Conservation (phyloP, 371 early-diverging fungal genomes). For the Apophysomyces variabilis region DNA sequence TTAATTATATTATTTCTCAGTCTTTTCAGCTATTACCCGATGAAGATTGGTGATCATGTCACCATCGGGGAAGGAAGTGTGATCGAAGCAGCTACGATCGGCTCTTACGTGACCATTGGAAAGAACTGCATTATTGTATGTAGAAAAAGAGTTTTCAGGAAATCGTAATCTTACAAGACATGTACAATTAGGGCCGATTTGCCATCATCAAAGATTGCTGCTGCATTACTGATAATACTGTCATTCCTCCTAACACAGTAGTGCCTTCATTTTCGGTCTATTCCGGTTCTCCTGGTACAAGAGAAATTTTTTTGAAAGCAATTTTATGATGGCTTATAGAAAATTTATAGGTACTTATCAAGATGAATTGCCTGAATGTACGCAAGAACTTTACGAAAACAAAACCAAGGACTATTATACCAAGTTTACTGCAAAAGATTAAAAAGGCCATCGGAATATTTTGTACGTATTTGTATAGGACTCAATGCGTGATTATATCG, state of each 20-base stretch:
- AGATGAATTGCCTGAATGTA: constrained; percentile 85
- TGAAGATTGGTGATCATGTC: constrained; percentile 95
- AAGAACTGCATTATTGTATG: constrained; percentile 93
- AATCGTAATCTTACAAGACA: neutral
- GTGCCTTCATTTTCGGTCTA: constrained; percentile 90
- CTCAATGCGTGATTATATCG: neutral
- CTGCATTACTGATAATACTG: constrained; percentile 87
- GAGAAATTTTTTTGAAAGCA: neutral
- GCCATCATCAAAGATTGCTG: constrained; percentile 94
- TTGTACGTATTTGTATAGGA: neutral
- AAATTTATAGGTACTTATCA: constrained; percentile 58
- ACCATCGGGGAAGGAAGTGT: constrained; percentile 88
- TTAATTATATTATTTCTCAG: constrained; percentile 29
- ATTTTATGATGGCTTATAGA: constrained; percentile 9
- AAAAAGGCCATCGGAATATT: constrained; percentile 10
- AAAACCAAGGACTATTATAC: constrained; percentile 79
- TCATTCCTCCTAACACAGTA: constrained; percentile 91
- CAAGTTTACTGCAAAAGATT: constrained; percentile 71
- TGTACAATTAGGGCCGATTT: constrained; percentile 79
- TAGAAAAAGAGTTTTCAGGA: constrained; percentile 12
- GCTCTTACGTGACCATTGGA: constrained; percentile 89
- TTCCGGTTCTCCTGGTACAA: constrained; percentile 78
- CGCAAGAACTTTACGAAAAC: constrained; percentile 77
- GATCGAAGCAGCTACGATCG: constrained; percentile 93
- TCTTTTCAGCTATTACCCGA: constrained; percentile 89